Conservation (phyloP, 192 early-diverging fungal species). For the Backusella circina region DNA sequence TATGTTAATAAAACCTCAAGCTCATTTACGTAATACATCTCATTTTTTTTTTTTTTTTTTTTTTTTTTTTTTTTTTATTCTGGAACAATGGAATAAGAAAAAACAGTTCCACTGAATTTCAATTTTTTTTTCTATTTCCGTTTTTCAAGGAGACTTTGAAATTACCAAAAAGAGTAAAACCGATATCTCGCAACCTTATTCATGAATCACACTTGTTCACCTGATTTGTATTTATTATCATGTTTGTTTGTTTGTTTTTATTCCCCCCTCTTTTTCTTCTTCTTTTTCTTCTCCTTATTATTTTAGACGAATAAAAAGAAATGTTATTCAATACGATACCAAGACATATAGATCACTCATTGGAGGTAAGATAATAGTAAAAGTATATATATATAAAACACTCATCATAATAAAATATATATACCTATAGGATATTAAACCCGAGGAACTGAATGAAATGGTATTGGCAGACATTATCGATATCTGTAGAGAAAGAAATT, state of each 20-base stretch:
- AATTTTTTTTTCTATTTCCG: not conserved
- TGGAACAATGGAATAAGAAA: not conserved
- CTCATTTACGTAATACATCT: not conserved
- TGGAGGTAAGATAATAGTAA: slow-evolving; percentile 30
- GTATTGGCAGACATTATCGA: slow-evolving; percentile 69
- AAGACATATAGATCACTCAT: slow-evolving; percentile 54
- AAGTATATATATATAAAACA: not conserved
- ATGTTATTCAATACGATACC: slow-evolving; percentile 50
- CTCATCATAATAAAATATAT: not conserved
- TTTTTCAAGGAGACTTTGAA: not conserved
- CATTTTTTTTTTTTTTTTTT: too few species aligned
- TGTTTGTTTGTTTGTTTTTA: not conserved
- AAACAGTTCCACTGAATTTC: not conserved
- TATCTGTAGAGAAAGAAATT: slow-evolving; percentile 70
- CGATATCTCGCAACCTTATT: not conserved
- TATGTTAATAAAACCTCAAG: not conserved
- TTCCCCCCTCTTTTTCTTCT: not conserved
- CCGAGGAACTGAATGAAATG: slow-evolving; percentile 54
- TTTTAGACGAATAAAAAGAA: not conserved
- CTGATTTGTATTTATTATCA: not conserved
- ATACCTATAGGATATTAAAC: slow-evolving; percentile 40
- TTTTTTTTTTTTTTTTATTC: not conserved
- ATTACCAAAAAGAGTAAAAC: not conserved
- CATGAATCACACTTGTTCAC: not conserved
- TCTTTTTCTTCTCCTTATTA: not conserved